These are phyloP conservation scores for Penicillium aurantiogriseum DNA, from an alignment of 2,329 filamentous ascomycete genomes.

Conservation along the genomic window DNA sequence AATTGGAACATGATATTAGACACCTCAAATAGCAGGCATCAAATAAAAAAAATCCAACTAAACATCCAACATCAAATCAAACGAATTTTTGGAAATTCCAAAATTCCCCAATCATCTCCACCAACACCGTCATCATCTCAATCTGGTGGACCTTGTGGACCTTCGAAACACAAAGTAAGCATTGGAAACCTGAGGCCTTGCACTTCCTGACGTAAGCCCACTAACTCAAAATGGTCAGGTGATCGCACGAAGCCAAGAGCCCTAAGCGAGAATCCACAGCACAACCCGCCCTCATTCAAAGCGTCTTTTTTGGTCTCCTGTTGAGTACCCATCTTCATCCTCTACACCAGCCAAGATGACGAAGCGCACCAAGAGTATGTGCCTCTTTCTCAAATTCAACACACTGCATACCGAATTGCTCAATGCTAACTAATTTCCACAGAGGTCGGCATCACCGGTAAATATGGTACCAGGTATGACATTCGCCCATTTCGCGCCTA, in stretches of 20 bases:
- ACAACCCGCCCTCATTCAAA: conserved; percentile 32
- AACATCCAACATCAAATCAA: neutral
- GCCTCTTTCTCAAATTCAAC: conserved; percentile 1
- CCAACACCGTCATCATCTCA: conserved; percentile 2
- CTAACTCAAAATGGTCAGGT: conserved; percentile 25
- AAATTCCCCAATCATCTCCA: neutral
- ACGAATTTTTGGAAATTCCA: neutral
- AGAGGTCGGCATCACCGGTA: conserved; percentile 96
- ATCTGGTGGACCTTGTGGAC: conserved; percentile 4
- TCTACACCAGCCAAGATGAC: conserved; percentile 69
- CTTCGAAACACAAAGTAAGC: conserved; percentile 4
- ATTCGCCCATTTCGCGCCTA: conserved; percentile 25
- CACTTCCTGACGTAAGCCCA: conserved; percentile 7
- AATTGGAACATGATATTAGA: neutral
- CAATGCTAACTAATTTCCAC: conserved; percentile 33
- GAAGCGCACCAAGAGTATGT: conserved; percentile 82
- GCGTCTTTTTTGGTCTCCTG: conserved; percentile 35
- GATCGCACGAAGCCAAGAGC: conserved; percentile 32
- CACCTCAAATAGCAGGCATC: neutral
- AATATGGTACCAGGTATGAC: conserved; percentile 93
- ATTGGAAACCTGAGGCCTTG: conserved; percentile 8
- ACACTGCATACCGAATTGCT: conserved; percentile 7
- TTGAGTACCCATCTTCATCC: conserved; percentile 39
- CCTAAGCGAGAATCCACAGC: conserved; percentile 44
- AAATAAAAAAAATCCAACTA: neutral